Evolutionary conservation across 331 rosid species (phyloP), one percentile per base, ranked within the genome.

Genomic region (Acacia pycnantha): DNA sequence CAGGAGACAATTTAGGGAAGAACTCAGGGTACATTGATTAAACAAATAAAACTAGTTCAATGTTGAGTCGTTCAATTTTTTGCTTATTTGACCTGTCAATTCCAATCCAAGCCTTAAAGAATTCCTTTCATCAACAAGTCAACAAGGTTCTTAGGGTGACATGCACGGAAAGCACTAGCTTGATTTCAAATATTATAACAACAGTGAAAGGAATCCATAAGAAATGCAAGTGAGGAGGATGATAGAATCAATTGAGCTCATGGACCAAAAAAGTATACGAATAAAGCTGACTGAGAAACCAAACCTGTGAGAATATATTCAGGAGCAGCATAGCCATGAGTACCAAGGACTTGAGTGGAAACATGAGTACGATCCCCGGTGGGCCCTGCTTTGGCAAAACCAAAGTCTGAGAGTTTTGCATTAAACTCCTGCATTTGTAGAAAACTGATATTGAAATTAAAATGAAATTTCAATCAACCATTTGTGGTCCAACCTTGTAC

Each of bases 321-420:
- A 81, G 92, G 90, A 79, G 92, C 90, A 75, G 92, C 90, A 85
- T 89, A 87, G 50, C 92, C 92, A 16, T 61, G 82, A 64, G 92
- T 89, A 24, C 90, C 92, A 22, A 89, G 66, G 15, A 87, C 92
- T 83, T 85, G 87, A 41, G 92, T 89, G 62, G 92, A 87, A 79
- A 89, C 92, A 81, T 89, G 85, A 81, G 89, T 70, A 72, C 18
- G 81, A 66, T 87, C 92, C 9, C 86, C 92, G 5, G 85, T 85
- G 13, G 92, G 92, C n/a, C 90, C 92, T 79, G 87, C 92, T 87
- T 87, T 89, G 56, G 92, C 92, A 46, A 89, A 85, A 73, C 92
- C 92, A 76, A 89, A 89, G 76, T 89, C 92, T 6, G 92, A 89
- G 73, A 89, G 92, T 83, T 85, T 89, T 64, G 90, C 89, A 44